A percentile compares a stretch with the other conserved stretches of the same genome.
phyloP scores from a whole-genome alignment of 768 basidiomycete genomes.

The Hypholoma fasciculare region DNA sequence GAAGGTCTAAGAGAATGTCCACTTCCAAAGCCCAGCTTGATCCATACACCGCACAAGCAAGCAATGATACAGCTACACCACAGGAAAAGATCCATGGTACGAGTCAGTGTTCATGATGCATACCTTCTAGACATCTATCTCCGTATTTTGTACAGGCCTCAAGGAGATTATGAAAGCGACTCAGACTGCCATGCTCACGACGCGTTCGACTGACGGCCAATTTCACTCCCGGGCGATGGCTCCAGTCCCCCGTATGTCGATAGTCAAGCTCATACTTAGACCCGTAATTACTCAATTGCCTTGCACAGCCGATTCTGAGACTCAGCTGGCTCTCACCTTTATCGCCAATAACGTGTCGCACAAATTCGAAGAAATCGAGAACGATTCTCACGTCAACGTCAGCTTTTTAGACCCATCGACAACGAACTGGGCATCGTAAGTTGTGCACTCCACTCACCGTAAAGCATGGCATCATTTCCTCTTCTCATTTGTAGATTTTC shows the following conservation, averaged over 20 bases:
- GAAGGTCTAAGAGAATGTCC: conserved; percentile 7
- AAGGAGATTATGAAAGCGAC: conserved; percentile 64
- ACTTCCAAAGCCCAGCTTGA: conserved; percentile 48
- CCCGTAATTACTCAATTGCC: background rate
- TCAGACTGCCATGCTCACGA: conserved; percentile 77
- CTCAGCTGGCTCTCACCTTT: conserved; percentile 61
- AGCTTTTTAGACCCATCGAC: conserved; percentile 69
- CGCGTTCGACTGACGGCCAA: conserved; percentile 62
- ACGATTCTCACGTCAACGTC: conserved; percentile 79
- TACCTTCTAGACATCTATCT: background rate
- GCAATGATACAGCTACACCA: conserved; percentile 54
- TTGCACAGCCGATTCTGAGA: conserved; percentile 31
- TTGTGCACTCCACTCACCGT: background rate
- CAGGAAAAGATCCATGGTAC: conserved; percentile 70
- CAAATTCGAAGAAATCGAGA: conserved; percentile 77
- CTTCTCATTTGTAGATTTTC: conserved; percentile 48
- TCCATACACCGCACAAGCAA: conserved; percentile 69
- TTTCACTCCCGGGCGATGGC: conserved; percentile 85
- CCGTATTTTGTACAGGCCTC: conserved; percentile 41
- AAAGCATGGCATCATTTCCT: background rate
- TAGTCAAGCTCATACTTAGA: background rate
- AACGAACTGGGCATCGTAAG: conserved; percentile 74
- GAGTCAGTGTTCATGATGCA: background rate
- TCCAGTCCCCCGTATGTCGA: conserved; percentile 57
- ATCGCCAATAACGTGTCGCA: conserved; percentile 71